Evolutionary conservation across 2,329 filamentous ascomycete species (phyloP).

Genomic region (Hypocrella siamensis): DNA sequence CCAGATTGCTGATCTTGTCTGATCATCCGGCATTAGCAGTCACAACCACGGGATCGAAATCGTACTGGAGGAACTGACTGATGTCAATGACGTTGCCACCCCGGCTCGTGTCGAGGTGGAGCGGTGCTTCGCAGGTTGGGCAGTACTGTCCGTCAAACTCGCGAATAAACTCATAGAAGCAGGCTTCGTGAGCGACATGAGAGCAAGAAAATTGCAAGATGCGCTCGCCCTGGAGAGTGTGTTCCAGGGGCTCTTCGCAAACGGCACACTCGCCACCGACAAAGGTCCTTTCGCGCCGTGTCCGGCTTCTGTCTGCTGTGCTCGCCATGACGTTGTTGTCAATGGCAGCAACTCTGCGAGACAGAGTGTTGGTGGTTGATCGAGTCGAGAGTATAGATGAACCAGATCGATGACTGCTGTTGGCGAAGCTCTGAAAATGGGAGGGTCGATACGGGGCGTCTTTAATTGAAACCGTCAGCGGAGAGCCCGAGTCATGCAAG

Average conservation of each 20-base stretch:
- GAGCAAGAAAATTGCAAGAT: conserved; percentile 91
- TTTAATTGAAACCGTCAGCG: not conserved
- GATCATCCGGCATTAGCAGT: conserved; percentile 11
- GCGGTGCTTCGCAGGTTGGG: conserved; percentile 79
- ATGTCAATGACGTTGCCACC: conserved; percentile 87
- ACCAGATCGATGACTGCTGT: conserved; percentile 13
- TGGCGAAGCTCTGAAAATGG: conserved; percentile 11
- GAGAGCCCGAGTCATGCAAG: not conserved
- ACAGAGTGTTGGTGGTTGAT: conserved; percentile 15
- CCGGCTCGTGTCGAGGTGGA: conserved; percentile 82
- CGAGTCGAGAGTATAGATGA: conserved; percentile 17
- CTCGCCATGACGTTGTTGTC: conserved; percentile 28
- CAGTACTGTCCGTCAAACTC: conserved; percentile 91
- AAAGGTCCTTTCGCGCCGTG: conserved; percentile 81
- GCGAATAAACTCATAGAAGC: conserved; percentile 96
- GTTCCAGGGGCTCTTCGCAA: conserved; percentile 91
- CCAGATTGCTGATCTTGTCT: conserved; percentile 94
- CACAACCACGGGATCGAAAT: conserved; percentile 1
- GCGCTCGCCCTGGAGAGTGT: conserved; percentile 83
- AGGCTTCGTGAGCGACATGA: conserved; percentile 96
- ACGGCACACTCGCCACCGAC: conserved; percentile 90
- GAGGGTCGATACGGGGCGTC: conserved; percentile 6
- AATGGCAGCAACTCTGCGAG: conserved; percentile 19
- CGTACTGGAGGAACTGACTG: conserved; percentile 33
- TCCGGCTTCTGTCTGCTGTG: conserved; percentile 55